phyloP scores from a whole-genome alignment of 768 basidiomycete species.

The Tricholoma sp. region DNA sequence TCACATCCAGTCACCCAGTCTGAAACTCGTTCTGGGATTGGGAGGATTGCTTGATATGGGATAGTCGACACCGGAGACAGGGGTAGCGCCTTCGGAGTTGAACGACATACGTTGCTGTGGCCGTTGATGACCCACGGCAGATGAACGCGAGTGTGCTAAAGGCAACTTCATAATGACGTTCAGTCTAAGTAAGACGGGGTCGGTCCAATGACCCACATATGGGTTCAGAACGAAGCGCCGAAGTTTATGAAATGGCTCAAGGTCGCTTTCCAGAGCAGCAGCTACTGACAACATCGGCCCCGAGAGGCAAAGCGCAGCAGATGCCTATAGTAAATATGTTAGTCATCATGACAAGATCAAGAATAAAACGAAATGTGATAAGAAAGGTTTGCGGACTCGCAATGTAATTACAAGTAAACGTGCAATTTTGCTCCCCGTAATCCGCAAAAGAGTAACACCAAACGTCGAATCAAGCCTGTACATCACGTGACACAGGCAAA shows the following conservation, averaged over 20 bases:
- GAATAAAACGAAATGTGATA: not conserved
- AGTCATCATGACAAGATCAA: slow-evolving; percentile 11
- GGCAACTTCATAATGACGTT: not conserved
- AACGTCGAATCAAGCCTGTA: too few relatives aligned
- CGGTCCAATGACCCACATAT: slow-evolving; percentile 10
- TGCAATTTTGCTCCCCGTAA: too few relatives aligned
- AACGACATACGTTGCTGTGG: slow-evolving; percentile 21
- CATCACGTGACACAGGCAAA: not conserved
- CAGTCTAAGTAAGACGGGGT: slow-evolving; percentile 9
- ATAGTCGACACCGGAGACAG: slow-evolving; percentile 35
- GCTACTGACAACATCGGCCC: slow-evolving; percentile 41
- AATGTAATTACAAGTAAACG: too few relatives aligned
- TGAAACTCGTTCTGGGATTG: slow-evolving; percentile 61
- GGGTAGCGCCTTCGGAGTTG: slow-evolving; percentile 19
- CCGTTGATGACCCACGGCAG: slow-evolving; percentile 9
- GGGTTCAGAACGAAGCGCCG: slow-evolving; percentile 31
- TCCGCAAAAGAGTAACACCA: too few relatives aligned
- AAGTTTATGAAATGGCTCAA: slow-evolving; percentile 57
- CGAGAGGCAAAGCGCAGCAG: slow-evolving; percentile 47
- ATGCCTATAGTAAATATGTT: slow-evolving; percentile 40
- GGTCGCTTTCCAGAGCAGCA: slow-evolving; percentile 57
- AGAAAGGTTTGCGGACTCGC: not conserved
- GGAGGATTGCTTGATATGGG: slow-evolving; percentile 67
- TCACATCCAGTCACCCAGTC: slow-evolving; percentile 75
- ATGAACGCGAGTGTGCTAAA: slow-evolving; percentile 11